These are phyloP conservation scores for Yamadazyma jaroonii DNA, from an alignment of 1,139 yeast species.

Conservation along the genomic window DNA sequence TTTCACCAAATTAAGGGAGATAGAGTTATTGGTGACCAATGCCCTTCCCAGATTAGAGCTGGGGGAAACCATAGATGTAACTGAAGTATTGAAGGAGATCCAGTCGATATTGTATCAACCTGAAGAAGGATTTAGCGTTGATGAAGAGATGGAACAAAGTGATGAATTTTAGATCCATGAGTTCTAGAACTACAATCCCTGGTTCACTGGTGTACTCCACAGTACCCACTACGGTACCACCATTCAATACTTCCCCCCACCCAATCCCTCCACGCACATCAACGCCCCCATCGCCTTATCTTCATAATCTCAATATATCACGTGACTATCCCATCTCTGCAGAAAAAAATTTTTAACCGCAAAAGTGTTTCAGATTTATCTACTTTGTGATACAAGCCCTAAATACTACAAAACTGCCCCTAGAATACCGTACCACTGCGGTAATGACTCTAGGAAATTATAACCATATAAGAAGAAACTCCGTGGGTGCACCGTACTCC, in stretches of 20 bases:
- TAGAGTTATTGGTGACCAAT: slow-evolving; percentile 75
- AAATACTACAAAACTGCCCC: neutral
- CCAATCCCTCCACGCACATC: neutral
- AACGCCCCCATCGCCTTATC: neutral
- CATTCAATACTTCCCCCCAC: too few relatives aligned
- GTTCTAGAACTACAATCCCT: too few relatives aligned
- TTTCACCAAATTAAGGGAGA: slow-evolving; percentile 83
- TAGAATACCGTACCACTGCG: too few relatives aligned
- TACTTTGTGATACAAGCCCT: neutral
- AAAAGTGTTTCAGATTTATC: neutral
- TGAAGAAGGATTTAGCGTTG: slow-evolving; percentile 67
- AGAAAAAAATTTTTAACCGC: slow-evolving; percentile 2
- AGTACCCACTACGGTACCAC: too few relatives aligned
- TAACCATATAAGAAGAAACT: slow-evolving; percentile 32
- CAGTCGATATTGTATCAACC: slow-evolving; percentile 78
- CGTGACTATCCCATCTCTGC: slow-evolving; percentile 5
- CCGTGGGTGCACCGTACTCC: slow-evolving; percentile 28
- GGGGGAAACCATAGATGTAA: slow-evolving; percentile 28
- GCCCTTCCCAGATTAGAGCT: slow-evolving; percentile 25
- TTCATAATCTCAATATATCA: neutral
- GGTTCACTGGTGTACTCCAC: too few relatives aligned
- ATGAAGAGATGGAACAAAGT: slow-evolving; percentile 13
- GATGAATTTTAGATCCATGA: slow-evolving; percentile 1
- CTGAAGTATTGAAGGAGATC: slow-evolving; percentile 54
- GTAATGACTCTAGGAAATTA: slow-evolving; percentile 16